These are phyloP conservation scores for Dactylellina haptotyla DNA, from an alignment of 2,329 filamentous ascomycete genomes.

Conservation along the genomic window DNA sequence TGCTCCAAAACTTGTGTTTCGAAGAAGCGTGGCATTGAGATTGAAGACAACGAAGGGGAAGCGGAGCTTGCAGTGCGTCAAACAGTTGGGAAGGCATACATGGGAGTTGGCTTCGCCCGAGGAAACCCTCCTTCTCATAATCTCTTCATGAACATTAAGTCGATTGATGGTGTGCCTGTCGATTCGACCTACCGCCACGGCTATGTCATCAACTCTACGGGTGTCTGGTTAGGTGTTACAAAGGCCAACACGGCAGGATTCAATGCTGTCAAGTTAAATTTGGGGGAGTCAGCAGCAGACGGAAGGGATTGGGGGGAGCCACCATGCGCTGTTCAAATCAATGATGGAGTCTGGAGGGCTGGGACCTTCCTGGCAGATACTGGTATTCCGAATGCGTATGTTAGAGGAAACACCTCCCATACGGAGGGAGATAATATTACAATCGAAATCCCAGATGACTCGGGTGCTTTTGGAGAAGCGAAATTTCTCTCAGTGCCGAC, in stretches of 20 bases:
- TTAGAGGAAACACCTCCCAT: constrained; percentile 2
- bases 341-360: not conserved
- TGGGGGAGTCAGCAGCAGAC: not conserved
- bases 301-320: constrained; percentile 32
- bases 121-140: constrained; percentile 25
- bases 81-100: constrained; percentile 10
- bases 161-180: constrained; percentile 25
- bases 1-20: constrained; percentile 21
- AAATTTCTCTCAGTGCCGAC: constrained; percentile 18
- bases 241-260: constrained; percentile 25
- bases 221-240: constrained; percentile 32
- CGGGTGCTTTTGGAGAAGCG: constrained; percentile 18
- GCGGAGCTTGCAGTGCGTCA: not conserved
- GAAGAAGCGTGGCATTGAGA: not conserved
- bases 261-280: constrained; percentile 26
- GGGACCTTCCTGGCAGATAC: constrained; percentile 39
- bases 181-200: constrained; percentile 18
- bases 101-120: constrained; percentile 33
- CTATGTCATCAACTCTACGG: constrained; percentile 28
- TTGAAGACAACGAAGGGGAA: not conserved
- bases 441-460: constrained; percentile 12
- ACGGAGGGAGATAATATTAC: constrained; percentile 22
- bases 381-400: constrained; percentile 27
- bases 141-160: constrained; percentile 30
- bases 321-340: constrained; percentile 26